Evolutionary conservation across 2,329 filamentous ascomycete genomes (phyloP).

Genomic region (Cryphonectria radicalis): DNA sequence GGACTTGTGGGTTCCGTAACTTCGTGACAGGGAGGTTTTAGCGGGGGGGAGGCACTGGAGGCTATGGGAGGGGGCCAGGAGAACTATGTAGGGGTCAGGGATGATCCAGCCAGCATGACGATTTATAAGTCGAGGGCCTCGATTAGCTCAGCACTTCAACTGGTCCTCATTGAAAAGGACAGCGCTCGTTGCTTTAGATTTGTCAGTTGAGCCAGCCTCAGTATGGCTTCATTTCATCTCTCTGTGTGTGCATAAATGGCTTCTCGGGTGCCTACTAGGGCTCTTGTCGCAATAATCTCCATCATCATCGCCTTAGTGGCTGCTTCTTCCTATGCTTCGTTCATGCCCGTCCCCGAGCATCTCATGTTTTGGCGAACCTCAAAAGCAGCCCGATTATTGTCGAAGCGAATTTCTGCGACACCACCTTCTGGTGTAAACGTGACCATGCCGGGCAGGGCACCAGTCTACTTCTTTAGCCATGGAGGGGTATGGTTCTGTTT

Average conservation of each 20-base stretch:
- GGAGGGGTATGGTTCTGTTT: constrained; percentile 46
- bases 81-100: background rate
- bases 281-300: constrained; percentile 12
- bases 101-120: background rate
- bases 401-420: background rate
- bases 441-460: constrained; percentile 39
- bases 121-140: constrained; percentile 2
- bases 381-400: constrained; percentile 7
- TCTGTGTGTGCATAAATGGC: constrained; percentile 9
- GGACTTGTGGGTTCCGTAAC: background rate
- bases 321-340: constrained; percentile 13
- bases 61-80: background rate
- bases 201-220: background rate
- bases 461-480: constrained; percentile 56
- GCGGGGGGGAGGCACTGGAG: too few species aligned
- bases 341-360: constrained; percentile 3
- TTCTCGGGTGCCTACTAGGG: constrained; percentile 13
- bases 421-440: constrained; percentile 11
- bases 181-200: background rate
- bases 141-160: constrained; percentile 26
- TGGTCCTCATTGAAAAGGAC: constrained; percentile 1
- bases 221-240: constrained; percentile 9
- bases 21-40: background rate
- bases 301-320: constrained; percentile 21
- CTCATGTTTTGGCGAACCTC: constrained; percentile 18